Base-by-base conservation (phyloP, 352 stramenopile genomes). In the Phytophthora nicotianae region DNA sequence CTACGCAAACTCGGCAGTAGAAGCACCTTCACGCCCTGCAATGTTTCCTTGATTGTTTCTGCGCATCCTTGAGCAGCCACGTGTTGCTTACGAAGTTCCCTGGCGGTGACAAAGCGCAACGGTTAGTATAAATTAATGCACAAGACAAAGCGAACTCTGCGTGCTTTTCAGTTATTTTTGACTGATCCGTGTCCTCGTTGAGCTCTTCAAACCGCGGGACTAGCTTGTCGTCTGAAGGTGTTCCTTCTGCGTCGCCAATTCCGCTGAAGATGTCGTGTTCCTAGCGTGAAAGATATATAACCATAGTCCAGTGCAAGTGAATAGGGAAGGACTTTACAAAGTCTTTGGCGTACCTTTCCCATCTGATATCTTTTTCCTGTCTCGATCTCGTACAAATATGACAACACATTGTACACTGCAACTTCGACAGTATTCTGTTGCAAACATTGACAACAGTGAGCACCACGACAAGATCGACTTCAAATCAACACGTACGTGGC, bases 371-470 rank as follows among this genome's bases (percentile, higher is more conserved):
- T 67, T 16, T 80, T 74, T 0, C 86, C 86, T 3, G 85, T 96
- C 65, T 98, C 94, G 24, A 98, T 82, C 62, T 96, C 87, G 64
- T 95, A 95, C 45, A 98, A 59, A 56, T 86, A 93, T 48, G 83
- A 96, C 19, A 98, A 74, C 19, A 98, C 55, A 56, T 98, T 98
- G 73, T 94, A 98, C 26, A 97, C 81, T 0, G 92, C 79, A 26
- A 98, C 81, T 57, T 98, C 93, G 8, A 81, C 86, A 21, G 89
- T 93, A 61, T 98, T 97, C 86, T 94, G 59, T 33, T 56, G 24
- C 23, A 37, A 14, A 1, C 32, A 32, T 49, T 9, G 10, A 43
- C 20, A 33, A 17, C 24, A 45, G 9, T 33, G 26, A 61, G 41
- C 5, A 38, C 3, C 19, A 32, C 14, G 9, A 35, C 21, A 46